Percentiles rank a stretch among this genome's conserved stretches.
These are phyloP conservation scores for Aspergillus olivimuriae DNA, from an alignment of 495 filamentous ascomycete species.

Conservation along the genomic window DNA sequence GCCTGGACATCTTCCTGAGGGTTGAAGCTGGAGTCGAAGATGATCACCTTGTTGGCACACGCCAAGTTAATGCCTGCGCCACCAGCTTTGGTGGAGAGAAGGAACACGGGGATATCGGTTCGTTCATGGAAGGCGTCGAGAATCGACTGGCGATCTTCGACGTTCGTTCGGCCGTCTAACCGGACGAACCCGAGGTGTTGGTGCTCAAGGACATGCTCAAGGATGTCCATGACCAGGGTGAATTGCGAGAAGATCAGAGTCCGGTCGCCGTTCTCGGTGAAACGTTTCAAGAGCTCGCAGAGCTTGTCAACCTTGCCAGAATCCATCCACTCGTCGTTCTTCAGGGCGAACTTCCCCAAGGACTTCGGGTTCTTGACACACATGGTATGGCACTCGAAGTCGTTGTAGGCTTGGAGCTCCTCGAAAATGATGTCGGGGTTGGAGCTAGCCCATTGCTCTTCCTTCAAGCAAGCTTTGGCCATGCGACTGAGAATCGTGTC, in stretches of 20 bases:
- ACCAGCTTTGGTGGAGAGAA: conserved; percentile 87
- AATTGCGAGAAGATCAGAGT: conserved; percentile 90
- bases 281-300: conserved; percentile 60
- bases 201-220: conserved; percentile 73
- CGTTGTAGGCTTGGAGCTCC: conserved; percentile 67
- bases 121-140: conserved; percentile 73
- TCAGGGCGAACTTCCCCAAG: conserved; percentile 63
- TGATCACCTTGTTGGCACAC: conserved; percentile 92
- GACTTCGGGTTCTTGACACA: conserved; percentile 63
- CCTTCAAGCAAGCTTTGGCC: conserved; percentile 63
- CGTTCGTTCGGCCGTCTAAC: conserved; percentile 78
- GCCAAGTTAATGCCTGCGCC: conserved; percentile 94
- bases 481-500: conserved; percentile 71
- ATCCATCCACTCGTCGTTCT: conserved; percentile 79
- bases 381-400: conserved; percentile 78
- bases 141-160: conserved; percentile 78
- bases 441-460: conserved; percentile 52
- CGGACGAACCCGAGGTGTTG: conserved; percentile 68
- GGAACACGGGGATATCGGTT: conserved; percentile 76
- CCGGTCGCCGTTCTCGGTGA: conserved; percentile 77
- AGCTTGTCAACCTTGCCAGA: conserved; percentile 84
- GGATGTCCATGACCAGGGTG: conserved; percentile 82
- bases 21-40: conserved; percentile 94
- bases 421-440: conserved; percentile 60
- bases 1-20: conserved; percentile 95